phyloP scores from a whole-genome alignment of 495 filamentous ascomycete species.

The Pyrenopolyporus hunteri region DNA sequence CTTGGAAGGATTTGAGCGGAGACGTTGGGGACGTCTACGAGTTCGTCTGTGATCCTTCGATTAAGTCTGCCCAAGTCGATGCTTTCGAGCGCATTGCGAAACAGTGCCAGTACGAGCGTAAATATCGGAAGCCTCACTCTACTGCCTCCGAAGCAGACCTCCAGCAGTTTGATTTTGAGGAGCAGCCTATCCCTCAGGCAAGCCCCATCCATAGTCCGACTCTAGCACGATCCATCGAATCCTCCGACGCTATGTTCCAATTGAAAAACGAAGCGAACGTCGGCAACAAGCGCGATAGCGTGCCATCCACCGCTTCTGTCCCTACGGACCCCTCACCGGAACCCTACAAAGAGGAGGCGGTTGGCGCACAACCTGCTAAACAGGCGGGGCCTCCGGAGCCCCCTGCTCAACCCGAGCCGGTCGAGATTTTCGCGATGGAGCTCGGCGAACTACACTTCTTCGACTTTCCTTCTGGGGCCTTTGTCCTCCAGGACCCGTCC shows the following conservation, averaged over 20 bases:
- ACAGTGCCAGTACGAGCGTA: conserved; percentile 97
- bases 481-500: conserved; percentile 76
- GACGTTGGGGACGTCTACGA: conserved; percentile 94
- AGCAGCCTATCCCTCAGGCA: conserved; percentile 79
- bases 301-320: conserved; percentile 8
- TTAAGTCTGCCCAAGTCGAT: conserved; percentile 70
- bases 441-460: conserved; percentile 89
- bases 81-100: conserved; percentile 83
- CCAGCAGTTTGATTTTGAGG: conserved; percentile 78
- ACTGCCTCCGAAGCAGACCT: conserved; percentile 84
- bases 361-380: conserved; percentile 27
- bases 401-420: conserved; percentile 67
- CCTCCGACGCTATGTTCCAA: conserved; percentile 53
- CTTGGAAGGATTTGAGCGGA: conserved; percentile 93
- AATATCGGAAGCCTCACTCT: conserved; percentile 77
- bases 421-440: conserved; percentile 77
- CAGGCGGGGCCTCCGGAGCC: conserved; percentile 53
- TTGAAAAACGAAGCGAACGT: conserved; percentile 45
- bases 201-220: conserved; percentile 76
- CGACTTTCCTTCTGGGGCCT: conserved; percentile 82
- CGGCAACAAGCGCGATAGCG: conserved; percentile 43
- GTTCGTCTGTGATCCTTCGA: conserved; percentile 85
- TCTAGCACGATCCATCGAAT: conserved; percentile 55
- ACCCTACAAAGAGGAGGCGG: conserved; percentile 21
- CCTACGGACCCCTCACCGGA: conserved; percentile 18